Evolutionary conservation across 208 protist genomes (phyloP), one percentile per base, ranked within the genome.

Genomic region (Wallacemonas sp.): DNA sequence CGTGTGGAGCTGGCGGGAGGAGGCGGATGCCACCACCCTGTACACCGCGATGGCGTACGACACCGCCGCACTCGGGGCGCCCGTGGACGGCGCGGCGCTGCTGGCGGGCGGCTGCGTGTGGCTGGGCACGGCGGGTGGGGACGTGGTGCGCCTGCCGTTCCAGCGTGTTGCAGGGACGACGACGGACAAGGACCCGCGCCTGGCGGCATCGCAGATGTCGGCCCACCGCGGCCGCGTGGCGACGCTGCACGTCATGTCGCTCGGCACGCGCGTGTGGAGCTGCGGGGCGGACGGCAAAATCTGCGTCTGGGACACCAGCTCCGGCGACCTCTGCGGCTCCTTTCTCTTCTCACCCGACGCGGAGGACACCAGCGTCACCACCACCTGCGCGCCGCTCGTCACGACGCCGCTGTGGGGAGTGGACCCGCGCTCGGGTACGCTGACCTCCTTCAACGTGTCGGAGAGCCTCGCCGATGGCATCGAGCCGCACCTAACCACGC

Each of bases 191-290:
- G 26, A 28, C 1, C 22, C 23, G 11, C 5, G 5, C 28, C 29
- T 18, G 5, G 29, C 2, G 31, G 16, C 48, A 18, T 11, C 23
- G 16, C 26, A 59, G 18, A 29, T 66, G 36, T 42, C 33, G n/a
- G 63, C 67, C 48, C 83, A 70, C 69, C 25, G 26, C 42, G 48
- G 54, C 23, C 61, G 67, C 12, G 61, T 90, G 14, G 61, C 66
- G 0, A 61, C 38, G 11, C 22, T 91, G 1, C 20, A 80, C 1
- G 1, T 61, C n/a, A 81, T 87, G 81, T 81, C 76, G 0, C 14
- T 85, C 25, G 78, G 77, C 22, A 70, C 72, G 20, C 39, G 61
- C 22, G 71, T 91, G 39, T 91, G 84, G 84, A 87, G 78, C 74
- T 86, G 71, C 28, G 79, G 59, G 16, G 67, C 20, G 1, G 76